Evolutionary conservation across 148 eudicot genomes (phyloP).

Genomic region (Rhododendron molle): DNA sequence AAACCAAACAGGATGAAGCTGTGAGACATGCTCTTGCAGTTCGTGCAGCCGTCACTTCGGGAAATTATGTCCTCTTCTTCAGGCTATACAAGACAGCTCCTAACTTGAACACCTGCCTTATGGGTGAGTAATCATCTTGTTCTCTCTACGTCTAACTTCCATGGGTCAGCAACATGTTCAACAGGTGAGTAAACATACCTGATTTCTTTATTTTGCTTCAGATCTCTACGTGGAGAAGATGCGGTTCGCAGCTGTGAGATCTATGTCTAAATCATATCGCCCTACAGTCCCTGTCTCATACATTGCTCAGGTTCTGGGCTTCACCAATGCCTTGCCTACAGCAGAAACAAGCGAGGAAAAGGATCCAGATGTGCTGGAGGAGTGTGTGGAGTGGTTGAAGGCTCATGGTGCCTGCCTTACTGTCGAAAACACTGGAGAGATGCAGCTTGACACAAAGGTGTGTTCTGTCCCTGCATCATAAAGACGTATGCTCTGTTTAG

Average conservation of each 20-base stretch:
- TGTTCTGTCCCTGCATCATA: conserved; percentile 4
- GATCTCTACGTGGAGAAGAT: conserved; percentile 88
- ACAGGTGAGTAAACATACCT: neutral
- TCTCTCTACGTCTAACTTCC: neutral
- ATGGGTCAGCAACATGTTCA: neutral
- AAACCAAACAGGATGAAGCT: conserved; percentile 67
- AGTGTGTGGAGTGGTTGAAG: conserved; percentile 88
- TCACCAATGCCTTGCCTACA: conserved; percentile 36
- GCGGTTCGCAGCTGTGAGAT: conserved; percentile 82
- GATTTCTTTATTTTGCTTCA: conserved; percentile 21
- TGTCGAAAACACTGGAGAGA: conserved; percentile 60
- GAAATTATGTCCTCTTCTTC: conserved; percentile 82
- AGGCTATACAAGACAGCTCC: conserved; percentile 85
- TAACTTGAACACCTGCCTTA: conserved; percentile 68
- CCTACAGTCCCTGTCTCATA: conserved; percentile 81
- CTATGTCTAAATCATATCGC: conserved; percentile 87
- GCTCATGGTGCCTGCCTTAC: conserved; percentile 88
- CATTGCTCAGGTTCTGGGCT: conserved; percentile 76
- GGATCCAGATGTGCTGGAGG: conserved; percentile 69
- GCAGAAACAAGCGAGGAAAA: conserved; percentile 48
- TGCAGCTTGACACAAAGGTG: conserved; percentile 90
- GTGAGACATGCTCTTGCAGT: conserved; percentile 92
- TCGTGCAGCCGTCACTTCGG: conserved; percentile 80
- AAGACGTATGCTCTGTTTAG: neutral
- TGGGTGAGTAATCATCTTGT: conserved; percentile 54